These are phyloP conservation scores for Eremothecium coryli DNA, from an alignment of 1,139 yeast genomes.

Conservation along the genomic window DNA sequence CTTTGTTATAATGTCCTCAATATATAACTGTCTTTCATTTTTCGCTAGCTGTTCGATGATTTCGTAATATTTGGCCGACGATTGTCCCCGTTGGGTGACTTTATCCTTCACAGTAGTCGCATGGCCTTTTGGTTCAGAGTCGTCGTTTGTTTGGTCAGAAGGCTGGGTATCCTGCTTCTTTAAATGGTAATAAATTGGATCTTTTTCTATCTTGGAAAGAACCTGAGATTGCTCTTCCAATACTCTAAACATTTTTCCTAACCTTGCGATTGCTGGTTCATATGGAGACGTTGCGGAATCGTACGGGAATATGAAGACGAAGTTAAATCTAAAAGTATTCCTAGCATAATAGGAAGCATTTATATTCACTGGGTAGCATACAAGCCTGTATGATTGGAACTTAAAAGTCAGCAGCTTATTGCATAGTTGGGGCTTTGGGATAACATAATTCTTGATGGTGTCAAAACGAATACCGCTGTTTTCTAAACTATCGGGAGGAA, in stretches of 20 bases:
- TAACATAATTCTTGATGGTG: constrained; percentile 76
- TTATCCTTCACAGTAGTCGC: constrained; percentile 3
- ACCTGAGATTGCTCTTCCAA: constrained; percentile 82
- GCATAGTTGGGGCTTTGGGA: constrained; percentile 89
- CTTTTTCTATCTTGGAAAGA: constrained; percentile 45
- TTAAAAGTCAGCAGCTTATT: constrained; percentile 70
- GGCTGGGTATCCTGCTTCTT: constrained; percentile 8
- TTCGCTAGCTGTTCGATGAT: constrained; percentile 23
- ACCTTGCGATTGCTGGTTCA: constrained; percentile 72
- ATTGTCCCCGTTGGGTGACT: constrained; percentile 1
- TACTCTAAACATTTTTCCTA: constrained; percentile 84
- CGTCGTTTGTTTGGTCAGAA: constrained; percentile 6
- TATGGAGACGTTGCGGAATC: constrained; percentile 77
- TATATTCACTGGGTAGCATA: constrained; percentile 88
- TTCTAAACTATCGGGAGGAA: constrained; percentile 51
- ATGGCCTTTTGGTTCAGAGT: constrained; percentile 2
- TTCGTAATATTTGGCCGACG: constrained; percentile 19
- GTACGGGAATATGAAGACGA: constrained; percentile 83
- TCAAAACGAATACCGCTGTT: constrained; percentile 67
- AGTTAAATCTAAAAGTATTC: constrained; percentile 85
- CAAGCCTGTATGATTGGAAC: constrained; percentile 58
- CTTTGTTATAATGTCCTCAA: constrained; percentile 77
- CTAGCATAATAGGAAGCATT: constrained; percentile 69
- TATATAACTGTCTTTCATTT: constrained; percentile 42
- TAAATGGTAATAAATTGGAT: constrained; percentile 28